phyloP scores from a whole-genome alignment of 2,329 filamentous ascomycete genomes.

The Colletotrichum lupini region DNA sequence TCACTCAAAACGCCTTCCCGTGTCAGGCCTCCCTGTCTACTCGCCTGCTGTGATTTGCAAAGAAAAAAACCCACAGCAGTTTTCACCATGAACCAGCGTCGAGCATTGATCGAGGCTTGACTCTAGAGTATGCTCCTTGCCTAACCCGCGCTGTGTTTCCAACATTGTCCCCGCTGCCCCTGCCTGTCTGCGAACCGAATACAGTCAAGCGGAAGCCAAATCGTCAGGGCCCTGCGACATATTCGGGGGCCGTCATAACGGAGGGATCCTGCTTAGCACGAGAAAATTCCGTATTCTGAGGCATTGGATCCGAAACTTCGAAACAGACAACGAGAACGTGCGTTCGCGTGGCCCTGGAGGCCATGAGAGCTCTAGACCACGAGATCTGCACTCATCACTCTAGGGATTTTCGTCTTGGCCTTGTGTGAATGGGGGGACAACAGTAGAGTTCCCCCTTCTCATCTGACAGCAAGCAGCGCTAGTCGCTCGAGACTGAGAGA shows the following conservation, averaged over 20 bases:
- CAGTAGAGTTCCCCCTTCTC: neutral
- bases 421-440: neutral
- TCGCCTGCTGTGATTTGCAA: neutral
- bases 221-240: conserved; percentile 24
- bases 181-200: neutral
- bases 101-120: neutral
- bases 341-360: neutral
- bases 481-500: neutral
- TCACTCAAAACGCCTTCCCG: conserved; percentile 2
- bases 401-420: conserved; percentile 1
- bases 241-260: neutral
- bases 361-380: conserved; percentile 5
- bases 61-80: neutral
- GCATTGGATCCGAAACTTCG: conserved; percentile 20
- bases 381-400: neutral
- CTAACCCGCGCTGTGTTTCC: neutral
- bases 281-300: conserved; percentile 1
- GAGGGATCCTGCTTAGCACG: neutral
- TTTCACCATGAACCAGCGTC: neutral
- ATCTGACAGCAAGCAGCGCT: neutral
- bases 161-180: neutral
- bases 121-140: neutral
- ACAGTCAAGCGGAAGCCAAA: conserved; percentile 15
- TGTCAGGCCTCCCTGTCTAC: conserved; percentile 28
- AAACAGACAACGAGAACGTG: conserved; percentile 13